phyloP scores from a whole-genome alignment of 768 basidiomycete genomes.

The Pulveroboletus sp. region DNA sequence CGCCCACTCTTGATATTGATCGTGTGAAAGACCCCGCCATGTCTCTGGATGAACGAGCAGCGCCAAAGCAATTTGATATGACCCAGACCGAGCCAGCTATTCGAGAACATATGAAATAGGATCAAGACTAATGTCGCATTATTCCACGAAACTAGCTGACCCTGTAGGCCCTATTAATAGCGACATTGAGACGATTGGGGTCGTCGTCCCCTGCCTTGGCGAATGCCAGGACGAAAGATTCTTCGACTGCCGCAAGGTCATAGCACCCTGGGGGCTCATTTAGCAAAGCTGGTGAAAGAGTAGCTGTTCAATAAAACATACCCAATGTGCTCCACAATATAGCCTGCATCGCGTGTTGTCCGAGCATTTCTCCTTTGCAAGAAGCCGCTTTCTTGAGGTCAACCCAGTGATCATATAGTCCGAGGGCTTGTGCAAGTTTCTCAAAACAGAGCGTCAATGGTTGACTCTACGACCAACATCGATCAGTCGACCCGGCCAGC shows the following conservation, averaged over 20 bases:
- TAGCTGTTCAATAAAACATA: constrained; percentile 24
- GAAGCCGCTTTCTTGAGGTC: constrained; percentile 50
- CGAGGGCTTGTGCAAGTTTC: constrained; percentile 61
- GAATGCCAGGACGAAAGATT: constrained; percentile 66
- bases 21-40: constrained; percentile 62
- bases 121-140: not conserved
- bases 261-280: constrained; percentile 50
- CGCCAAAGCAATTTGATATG: constrained; percentile 55
- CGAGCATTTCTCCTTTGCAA: constrained; percentile 59
- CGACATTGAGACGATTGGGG: constrained; percentile 55
- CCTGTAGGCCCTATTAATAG: constrained; percentile 64
- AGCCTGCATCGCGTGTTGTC: constrained; percentile 69
- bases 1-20: constrained; percentile 71
- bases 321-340: constrained; percentile 69
- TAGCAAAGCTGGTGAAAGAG: constrained; percentile 1
- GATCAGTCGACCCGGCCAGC: constrained; percentile 6
- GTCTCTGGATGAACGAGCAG: constrained; percentile 62
- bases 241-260: constrained; percentile 59
- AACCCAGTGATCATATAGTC: constrained; percentile 67
- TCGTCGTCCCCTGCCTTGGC: constrained; percentile 53
- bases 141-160: constrained; percentile 34
- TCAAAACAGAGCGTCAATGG: constrained; percentile 65
- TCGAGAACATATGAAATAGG: constrained; percentile 11
- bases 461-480: constrained; percentile 49
- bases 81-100: constrained; percentile 67